Evolutionary conservation across 2,329 filamentous ascomycete species (phyloP), one percentile per base, ranked within the genome.

Genomic region (Calycina marina): DNA sequence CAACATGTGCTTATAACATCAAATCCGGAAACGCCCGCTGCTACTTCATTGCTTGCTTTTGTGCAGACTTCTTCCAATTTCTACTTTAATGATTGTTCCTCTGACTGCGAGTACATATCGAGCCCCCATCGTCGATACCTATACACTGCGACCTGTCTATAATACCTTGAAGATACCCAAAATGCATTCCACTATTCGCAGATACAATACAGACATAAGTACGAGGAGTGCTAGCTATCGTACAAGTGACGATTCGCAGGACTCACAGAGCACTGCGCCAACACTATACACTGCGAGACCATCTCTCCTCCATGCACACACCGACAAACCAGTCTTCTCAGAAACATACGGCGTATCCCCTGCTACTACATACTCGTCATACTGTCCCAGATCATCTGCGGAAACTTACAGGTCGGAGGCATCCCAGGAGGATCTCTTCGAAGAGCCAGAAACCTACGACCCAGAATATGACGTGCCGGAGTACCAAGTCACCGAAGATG

Each of bases 341-440:
- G 39, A 40, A 25, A 37, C 28, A 12, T 40, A 42, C 32, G 34
- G 45, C n/a, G 35, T 44, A 20, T 48, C 47, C 1, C 46, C 47
- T 4, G 31, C 38, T 12, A 39, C 46, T 9, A 45, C 45, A 6
- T 42, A 39, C 29, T 45, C 33, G 42, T 50, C 37, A 49, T 42
- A 39, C 29, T 45, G 34, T 42, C 51, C 37, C 49, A 58, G 36
- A 56, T 60, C 30, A 44, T 57, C 43, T 52, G 60, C 46, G 43
- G 77, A 83, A 39, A 93, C 85, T 1, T 92, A 86, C 54, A 72
- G 75, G 46, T 93, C 85, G 4, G 80, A 75, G 3, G 60, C 68
- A 18, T 81, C 77, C 3, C 63, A 69, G 26, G 58, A 65, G 30
- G 57, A 63, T 26, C 57, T 65, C 14, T 61, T 56, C 31, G 72